Conservation (phyloP, 805 yeast species). For the Candida schatavii region DNA sequence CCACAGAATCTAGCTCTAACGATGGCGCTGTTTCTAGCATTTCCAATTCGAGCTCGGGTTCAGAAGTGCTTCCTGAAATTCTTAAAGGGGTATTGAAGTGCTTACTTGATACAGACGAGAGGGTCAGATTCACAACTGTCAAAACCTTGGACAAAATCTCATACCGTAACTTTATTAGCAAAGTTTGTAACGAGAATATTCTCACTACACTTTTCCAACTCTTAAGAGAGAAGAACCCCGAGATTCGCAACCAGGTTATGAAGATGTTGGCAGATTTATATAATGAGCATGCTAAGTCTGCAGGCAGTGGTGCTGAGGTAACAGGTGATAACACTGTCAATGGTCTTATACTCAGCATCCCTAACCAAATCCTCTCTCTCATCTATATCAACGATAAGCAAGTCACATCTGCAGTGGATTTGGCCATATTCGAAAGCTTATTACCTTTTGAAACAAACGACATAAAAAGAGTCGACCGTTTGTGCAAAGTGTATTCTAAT, state of each 20-base stretch:
- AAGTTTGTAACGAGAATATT: slow-evolving; percentile 45
- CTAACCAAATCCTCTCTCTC: slow-evolving; percentile 61
- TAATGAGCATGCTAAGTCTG: slow-evolving; percentile 28
- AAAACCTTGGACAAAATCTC: slow-evolving; percentile 47
- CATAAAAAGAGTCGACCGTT: slow-evolving; percentile 48
- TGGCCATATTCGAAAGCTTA: slow-evolving; percentile 54
- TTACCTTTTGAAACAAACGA: slow-evolving; percentile 53
- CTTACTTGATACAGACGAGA: slow-evolving; percentile 71
- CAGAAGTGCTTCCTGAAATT: slow-evolving; percentile 17
- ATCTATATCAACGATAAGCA: slow-evolving; percentile 70
- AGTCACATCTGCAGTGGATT: slow-evolving; percentile 66
- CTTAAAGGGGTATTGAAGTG: slow-evolving; percentile 60
- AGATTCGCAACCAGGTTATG: slow-evolving; percentile 61
- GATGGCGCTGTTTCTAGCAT: slow-evolving; percentile 21
- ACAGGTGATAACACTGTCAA: slow-evolving; percentile 18
- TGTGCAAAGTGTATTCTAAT: slow-evolving; percentile 45
- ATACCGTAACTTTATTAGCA: slow-evolving; percentile 43
- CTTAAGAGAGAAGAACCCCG: slow-evolving; percentile 66
- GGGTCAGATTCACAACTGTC: slow-evolving; percentile 64
- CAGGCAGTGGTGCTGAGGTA: neutral
- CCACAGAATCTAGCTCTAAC: slow-evolving; percentile 46
- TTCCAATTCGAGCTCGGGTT: too few relatives aligned
- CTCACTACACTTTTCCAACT: slow-evolving; percentile 58
- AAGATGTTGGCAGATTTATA: slow-evolving; percentile 54
- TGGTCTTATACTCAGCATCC: slow-evolving; percentile 46